Evolutionary conservation across 352 stramenopile genomes (phyloP).

Genomic region (Pythium sukuiense): DNA sequence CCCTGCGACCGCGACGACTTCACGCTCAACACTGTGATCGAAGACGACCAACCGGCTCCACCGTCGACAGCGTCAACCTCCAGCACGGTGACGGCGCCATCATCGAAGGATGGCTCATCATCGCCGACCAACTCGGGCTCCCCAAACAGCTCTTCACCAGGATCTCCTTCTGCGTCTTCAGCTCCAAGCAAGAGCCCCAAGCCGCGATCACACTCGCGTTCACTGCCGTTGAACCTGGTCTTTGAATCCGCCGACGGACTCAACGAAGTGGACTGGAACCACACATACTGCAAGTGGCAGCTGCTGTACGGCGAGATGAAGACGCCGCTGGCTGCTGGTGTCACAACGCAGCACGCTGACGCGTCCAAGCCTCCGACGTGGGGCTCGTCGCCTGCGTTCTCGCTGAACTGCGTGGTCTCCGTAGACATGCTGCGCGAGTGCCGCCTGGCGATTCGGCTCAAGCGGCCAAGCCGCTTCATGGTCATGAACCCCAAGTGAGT

Average conservation of each 20-base stretch:
- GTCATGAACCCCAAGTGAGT: conserved; percentile 24
- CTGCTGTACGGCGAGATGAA: conserved; percentile 14
- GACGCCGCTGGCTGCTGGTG: conserved; percentile 8
- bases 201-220: neutral
- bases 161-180: neutral
- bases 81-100: neutral
- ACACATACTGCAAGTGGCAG: conserved; percentile 30
- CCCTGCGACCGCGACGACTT: conserved; percentile 29
- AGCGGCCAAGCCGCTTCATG: conserved; percentile 20
- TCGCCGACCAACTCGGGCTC: conserved; percentile 7
- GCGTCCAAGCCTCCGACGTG: conserved; percentile 8
- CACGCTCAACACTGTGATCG: conserved; percentile 9
- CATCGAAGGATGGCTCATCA: neutral
- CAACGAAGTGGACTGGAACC: conserved; percentile 22
- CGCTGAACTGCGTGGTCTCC: conserved; percentile 12
- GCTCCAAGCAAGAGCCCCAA: neutral
- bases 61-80: neutral
- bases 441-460: conserved; percentile 15
- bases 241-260: conserved; percentile 9
- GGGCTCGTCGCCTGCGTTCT: conserved; percentile 11
- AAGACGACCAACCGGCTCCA: neutral
- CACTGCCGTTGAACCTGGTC: conserved; percentile 9
- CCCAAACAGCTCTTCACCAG: neutral
- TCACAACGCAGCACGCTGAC: conserved; percentile 11
- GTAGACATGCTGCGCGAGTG: conserved; percentile 27